Conservation (phyloP, 345 rosid species). For the Pelargonium nanum region DNA sequence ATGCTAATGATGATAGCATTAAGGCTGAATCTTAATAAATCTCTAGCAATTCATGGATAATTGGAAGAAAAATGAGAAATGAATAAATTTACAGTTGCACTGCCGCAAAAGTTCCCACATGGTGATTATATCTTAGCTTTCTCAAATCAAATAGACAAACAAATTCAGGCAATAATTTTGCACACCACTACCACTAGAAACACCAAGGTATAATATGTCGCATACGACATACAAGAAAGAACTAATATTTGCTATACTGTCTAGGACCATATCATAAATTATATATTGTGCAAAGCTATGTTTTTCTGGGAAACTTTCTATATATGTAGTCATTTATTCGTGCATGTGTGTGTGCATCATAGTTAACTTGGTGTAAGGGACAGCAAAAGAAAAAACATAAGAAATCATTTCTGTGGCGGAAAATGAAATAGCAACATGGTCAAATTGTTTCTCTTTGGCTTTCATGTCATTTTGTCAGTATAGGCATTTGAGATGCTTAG, state of each 20-base stretch:
- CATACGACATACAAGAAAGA: no score
- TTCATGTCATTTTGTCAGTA: not conserved
- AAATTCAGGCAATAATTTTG: no score
- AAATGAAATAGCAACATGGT: not conserved
- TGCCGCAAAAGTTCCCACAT: no score
- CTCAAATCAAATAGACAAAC: not conserved
- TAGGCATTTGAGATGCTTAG: not conserved
- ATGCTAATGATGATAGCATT: not conserved
- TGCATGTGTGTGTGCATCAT: not conserved
- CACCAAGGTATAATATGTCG: not conserved
- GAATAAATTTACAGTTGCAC: not conserved
- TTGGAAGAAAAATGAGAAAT: no score
- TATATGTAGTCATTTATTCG: not conserved
- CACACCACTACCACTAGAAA: not conserved
- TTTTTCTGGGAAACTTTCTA: not conserved
- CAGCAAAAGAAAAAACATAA: not conserved
- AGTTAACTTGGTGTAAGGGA: not conserved
- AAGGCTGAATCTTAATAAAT: constrained; percentile 1
- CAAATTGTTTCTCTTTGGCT: not conserved
- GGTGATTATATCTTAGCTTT: not conserved
- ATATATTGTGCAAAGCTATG: not conserved
- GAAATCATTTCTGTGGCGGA: not conserved
- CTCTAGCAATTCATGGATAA: not conserved
- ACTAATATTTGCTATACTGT: no score
- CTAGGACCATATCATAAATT: not conserved